phyloP scores from a whole-genome alignment of 306 rosid species.

The Prunus fruticosa region DNA sequence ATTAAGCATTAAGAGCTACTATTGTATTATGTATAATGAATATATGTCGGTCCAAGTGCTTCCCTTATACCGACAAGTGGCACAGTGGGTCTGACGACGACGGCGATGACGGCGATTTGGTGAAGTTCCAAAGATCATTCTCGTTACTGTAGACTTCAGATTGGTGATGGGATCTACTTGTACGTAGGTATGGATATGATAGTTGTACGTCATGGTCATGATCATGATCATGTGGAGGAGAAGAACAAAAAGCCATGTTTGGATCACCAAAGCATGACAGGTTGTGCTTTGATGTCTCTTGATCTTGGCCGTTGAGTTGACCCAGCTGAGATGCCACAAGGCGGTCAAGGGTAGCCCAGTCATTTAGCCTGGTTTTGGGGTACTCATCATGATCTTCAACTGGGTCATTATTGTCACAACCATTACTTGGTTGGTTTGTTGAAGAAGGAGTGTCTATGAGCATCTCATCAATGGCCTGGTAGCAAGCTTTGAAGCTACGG shows the following conservation, averaged over 20 bases:
- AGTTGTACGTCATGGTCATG: constrained; percentile 30
- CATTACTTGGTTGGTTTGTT: constrained; percentile 12
- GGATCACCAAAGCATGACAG: constrained; percentile 34
- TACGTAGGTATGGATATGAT: constrained; percentile 28
- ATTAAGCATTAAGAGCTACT: not conserved
- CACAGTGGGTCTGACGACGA: constrained; percentile 51
- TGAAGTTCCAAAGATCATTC: constrained; percentile 44
- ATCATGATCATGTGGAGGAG: constrained; percentile 8
- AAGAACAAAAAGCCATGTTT: constrained; percentile 27
- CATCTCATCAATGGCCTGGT: constrained; percentile 31
- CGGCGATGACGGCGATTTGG: constrained; percentile 32
- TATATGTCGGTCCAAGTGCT: constrained; percentile 10
- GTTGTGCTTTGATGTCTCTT: constrained; percentile 30
- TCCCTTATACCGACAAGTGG: constrained; percentile 52
- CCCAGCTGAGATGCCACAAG: constrained; percentile 42
- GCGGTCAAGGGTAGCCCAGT: constrained; percentile 51
- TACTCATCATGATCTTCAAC: constrained; percentile 11
- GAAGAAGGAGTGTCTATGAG: constrained; percentile 23
- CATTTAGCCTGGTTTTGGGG: constrained; percentile 15
- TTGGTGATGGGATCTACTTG: constrained; percentile 21
- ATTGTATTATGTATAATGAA: not conserved
- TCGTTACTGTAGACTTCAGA: constrained; percentile 25
- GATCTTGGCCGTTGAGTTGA: constrained; percentile 51
- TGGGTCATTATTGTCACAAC: constrained; percentile 3
- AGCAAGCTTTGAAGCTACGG: constrained; percentile 9